phyloP scores from a whole-genome alignment of 2,329 filamentous ascomycete species.

The Nothomitra cinnamomea region DNA sequence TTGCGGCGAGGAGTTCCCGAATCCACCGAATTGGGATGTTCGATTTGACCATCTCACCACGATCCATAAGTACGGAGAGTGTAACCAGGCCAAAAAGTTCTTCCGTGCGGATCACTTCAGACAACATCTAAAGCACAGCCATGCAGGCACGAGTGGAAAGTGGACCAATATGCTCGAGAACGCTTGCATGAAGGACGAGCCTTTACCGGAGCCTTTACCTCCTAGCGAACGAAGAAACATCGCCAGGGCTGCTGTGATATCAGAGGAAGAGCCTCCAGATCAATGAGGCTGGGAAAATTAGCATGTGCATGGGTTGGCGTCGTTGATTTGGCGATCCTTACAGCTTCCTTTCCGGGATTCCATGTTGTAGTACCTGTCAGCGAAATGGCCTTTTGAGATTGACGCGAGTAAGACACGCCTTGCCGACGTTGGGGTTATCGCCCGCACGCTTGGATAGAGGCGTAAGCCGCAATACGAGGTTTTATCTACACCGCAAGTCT shows the following conservation, averaged over 20 bases:
- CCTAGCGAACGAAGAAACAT: slow-evolving; percentile 2
- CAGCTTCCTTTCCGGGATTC: too few species aligned
- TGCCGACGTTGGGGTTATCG: too few species aligned
- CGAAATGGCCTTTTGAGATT: too few species aligned
- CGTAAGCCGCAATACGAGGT: too few species aligned
- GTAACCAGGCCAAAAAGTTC: slow-evolving; percentile 97
- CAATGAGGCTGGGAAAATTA: neutral
- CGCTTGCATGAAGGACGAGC: slow-evolving; percentile 88
- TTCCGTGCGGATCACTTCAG: slow-evolving; percentile 95
- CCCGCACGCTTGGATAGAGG: too few species aligned
- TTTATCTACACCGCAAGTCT: too few species aligned
- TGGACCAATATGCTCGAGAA: slow-evolving; percentile 98
- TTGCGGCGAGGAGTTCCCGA: slow-evolving; percentile 84
- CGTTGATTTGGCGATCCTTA: too few species aligned
- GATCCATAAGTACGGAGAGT: slow-evolving; percentile 92
- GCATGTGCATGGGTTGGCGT: neutral
- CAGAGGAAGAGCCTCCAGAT: slow-evolving; percentile 3
- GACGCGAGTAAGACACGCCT: too few species aligned
- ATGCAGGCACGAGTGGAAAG: slow-evolving; percentile 88
- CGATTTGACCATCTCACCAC: slow-evolving; percentile 76
- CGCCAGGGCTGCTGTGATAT: slow-evolving; percentile 1
- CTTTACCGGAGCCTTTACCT: slow-evolving; percentile 26
- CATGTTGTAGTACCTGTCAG: too few species aligned
- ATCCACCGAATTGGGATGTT: slow-evolving; percentile 74
- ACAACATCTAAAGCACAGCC: slow-evolving; percentile 94